Evolutionary conservation across 805 yeast species (phyloP).

Genomic region (Ogataea pilisensis): DNA sequence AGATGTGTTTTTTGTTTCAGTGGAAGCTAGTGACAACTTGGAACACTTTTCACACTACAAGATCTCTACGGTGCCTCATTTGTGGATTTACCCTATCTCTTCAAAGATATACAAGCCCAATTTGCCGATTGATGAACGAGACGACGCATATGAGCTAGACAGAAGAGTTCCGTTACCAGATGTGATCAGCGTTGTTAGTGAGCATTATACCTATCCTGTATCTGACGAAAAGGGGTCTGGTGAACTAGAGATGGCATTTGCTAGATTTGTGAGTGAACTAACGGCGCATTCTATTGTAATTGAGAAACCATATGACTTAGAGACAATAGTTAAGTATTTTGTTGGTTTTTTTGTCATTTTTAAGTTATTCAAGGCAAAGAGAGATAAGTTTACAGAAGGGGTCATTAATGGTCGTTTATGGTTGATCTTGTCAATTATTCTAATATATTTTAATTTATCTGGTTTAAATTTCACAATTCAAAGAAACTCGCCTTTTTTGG

Average conservation of each 20-base stretch:
- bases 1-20: constrained; percentile 42
- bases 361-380: constrained; percentile 41
- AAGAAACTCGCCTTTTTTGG: constrained; percentile 59
- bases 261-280: constrained; percentile 46
- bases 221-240: constrained; percentile 29
- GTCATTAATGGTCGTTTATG: constrained; percentile 13
- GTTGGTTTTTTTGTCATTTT: constrained; percentile 41
- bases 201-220: constrained; percentile 23
- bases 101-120: constrained; percentile 30
- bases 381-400: constrained; percentile 32
- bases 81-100: constrained; percentile 55
- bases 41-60: constrained; percentile 37
- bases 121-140: constrained; percentile 13
- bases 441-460: constrained; percentile 44
- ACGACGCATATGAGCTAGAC: constrained; percentile 24
- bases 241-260: constrained; percentile 43
- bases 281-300: constrained; percentile 42
- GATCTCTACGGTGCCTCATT: constrained; percentile 54
- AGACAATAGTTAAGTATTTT: constrained; percentile 44
- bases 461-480: constrained; percentile 66
- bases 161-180: constrained; percentile 15
- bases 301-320: constrained; percentile 37
- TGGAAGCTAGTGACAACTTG: constrained; percentile 47
- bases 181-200: constrained; percentile 16
- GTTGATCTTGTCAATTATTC: constrained; percentile 31